Evolutionary conservation across 2,329 filamentous ascomycete genomes (phyloP).

Genomic region (Pleurostoma richardsiae): DNA sequence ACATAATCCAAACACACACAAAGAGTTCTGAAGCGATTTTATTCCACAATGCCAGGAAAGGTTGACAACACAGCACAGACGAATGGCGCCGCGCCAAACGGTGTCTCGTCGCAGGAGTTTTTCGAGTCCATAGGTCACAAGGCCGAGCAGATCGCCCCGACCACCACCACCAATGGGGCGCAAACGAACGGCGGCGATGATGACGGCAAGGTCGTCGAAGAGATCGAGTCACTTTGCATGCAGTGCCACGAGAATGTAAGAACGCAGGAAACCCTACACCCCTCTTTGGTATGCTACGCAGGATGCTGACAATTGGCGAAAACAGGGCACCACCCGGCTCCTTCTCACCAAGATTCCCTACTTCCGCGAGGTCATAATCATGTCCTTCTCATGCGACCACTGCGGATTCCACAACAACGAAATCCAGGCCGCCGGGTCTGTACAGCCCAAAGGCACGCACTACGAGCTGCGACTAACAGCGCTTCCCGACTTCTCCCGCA

Average conservation of each 20-base stretch:
- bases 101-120: constrained; percentile 42
- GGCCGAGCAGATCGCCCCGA: constrained; percentile 44
- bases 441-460: constrained; percentile 81
- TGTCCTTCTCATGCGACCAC: constrained; percentile 91
- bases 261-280: constrained; percentile 3
- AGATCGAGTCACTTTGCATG: constrained; percentile 80
- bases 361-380: constrained; percentile 95
- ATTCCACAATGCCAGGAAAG: constrained; percentile 7
- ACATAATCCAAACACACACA: not conserved
- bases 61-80: constrained; percentile 22
- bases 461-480: constrained; percentile 77
- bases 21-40: too few species aligned
- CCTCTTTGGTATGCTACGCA: too few species aligned
- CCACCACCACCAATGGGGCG: constrained; percentile 27
- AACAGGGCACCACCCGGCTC: constrained; percentile 74
- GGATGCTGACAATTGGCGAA: not conserved
- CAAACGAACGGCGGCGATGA: constrained; percentile 29
- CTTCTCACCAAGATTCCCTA: constrained; percentile 91
- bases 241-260: constrained; percentile 74
- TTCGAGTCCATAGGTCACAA: constrained; percentile 61
- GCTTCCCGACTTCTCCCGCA: constrained; percentile 71
- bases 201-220: constrained; percentile 54
- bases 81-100: constrained; percentile 17
- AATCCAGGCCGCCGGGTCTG: constrained; percentile 85
- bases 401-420: constrained; percentile 90